phyloP scores from a whole-genome alignment of 345 rosid species.

The Odontarrhena argentea region DNA sequence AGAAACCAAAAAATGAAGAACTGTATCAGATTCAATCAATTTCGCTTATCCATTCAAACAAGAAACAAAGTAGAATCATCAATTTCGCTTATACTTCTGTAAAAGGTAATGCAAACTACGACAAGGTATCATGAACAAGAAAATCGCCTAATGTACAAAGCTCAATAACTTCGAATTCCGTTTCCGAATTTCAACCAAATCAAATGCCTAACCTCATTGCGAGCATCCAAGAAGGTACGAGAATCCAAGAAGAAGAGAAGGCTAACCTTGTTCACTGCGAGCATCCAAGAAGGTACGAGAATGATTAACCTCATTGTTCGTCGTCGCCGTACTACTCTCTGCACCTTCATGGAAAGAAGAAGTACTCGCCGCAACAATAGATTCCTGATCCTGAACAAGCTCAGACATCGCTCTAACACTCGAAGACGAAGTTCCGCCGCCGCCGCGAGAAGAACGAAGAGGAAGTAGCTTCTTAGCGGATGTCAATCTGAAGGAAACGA shows the following conservation, averaged over 20 bases:
- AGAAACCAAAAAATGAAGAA: not conserved
- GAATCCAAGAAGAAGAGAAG: constrained; percentile 4
- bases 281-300: constrained; percentile 76
- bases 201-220: constrained; percentile 9
- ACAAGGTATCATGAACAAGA: not conserved
- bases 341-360: constrained; percentile 27
- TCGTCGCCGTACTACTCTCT: constrained; percentile 26
- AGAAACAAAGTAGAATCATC: constrained; percentile 7
- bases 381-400: constrained; percentile 63
- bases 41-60: constrained; percentile 29
- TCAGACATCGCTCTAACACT: constrained; percentile 63
- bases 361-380: constrained; percentile 40
- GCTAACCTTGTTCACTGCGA: constrained; percentile 67
- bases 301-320: constrained; percentile 40
- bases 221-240: not conserved
- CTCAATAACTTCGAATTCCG: constrained; percentile 5
- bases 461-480: constrained; percentile 37
- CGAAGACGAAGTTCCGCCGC: constrained; percentile 20
- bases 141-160: constrained; percentile 20
- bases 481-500: constrained; percentile 37
- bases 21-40: constrained; percentile 6
- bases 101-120: not conserved
- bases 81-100: not conserved
- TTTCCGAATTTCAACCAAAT: constrained; percentile 5
- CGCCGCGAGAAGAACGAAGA: constrained; percentile 41